These are phyloP conservation scores for Middelhovenomyces tepae DNA, from an alignment of 805 yeast genomes.

Conservation along the genomic window DNA sequence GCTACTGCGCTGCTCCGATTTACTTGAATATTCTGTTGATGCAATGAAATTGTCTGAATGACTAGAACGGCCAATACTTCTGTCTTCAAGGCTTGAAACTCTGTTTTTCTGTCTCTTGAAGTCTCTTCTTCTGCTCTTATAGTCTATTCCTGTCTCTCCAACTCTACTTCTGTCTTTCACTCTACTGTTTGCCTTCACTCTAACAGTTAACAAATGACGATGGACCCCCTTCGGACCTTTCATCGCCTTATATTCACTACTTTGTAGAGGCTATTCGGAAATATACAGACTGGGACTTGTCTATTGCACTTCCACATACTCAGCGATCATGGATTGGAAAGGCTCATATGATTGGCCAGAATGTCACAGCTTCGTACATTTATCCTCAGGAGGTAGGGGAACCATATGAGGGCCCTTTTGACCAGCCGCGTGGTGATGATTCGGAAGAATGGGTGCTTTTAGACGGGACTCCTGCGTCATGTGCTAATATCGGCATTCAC, in stretches of 20 bases:
- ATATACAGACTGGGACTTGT: constrained; percentile 73
- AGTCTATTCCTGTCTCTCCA: no score
- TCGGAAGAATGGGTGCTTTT: constrained; percentile 57
- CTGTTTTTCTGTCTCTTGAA: no score
- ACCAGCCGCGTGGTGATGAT: constrained; percentile 16
- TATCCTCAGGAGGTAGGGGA: constrained; percentile 12
- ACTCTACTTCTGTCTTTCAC: no score
- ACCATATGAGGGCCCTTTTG: constrained; percentile 27
- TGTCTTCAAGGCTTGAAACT: no score
- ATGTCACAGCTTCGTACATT: constrained; percentile 38
- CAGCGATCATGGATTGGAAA: constrained; percentile 97
- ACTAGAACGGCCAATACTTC: no score
- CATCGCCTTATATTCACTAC: constrained; percentile 79
- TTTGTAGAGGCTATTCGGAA: constrained; percentile 60
- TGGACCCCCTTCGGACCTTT: constrained; percentile 76
- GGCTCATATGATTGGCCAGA: constrained; percentile 68
- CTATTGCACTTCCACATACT: constrained; percentile 71
- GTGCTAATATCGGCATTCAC: constrained; percentile 82
- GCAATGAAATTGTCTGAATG: no score
- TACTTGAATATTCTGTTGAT: no score
- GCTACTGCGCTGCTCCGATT: no score
- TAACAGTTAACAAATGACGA: constrained; percentile 87
- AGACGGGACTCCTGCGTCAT: constrained; percentile 94
- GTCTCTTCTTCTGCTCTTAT: no score
- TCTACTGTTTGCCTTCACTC: no score